These are phyloP conservation scores for Daldinia childiae DNA, from an alignment of 495 filamentous ascomycete genomes.

Conservation along the genomic window DNA sequence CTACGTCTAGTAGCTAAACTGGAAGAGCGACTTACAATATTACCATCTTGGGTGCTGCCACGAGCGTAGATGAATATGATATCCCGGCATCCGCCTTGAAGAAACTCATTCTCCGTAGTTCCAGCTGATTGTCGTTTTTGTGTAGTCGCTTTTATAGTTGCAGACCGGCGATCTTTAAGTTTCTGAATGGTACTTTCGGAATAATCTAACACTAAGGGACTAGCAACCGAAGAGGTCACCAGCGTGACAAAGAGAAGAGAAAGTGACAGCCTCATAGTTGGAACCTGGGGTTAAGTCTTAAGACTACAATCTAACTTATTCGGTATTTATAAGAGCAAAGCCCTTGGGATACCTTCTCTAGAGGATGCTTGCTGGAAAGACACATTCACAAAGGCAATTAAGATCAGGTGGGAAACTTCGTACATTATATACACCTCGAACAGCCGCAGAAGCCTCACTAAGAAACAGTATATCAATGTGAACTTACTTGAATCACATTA, in stretches of 20 bases:
- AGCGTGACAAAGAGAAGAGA: conserved; percentile 35
- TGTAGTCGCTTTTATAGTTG: not conserved
- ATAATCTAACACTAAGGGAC: conserved; percentile 43
- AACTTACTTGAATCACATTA: conserved; percentile 14
- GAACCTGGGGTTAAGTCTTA: not conserved
- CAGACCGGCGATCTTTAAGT: conserved; percentile 22
- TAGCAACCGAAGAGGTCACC: conserved; percentile 36
- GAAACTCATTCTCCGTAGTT: conserved; percentile 55
- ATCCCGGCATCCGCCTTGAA: conserved; percentile 53
- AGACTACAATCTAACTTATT: not conserved
- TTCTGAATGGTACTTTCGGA: conserved; percentile 31
- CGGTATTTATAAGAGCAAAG: not conserved
- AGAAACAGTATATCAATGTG: conserved; percentile 1
- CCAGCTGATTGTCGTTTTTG: conserved; percentile 24
- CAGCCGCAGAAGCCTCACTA: not conserved
- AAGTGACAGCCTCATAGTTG: conserved; percentile 36
- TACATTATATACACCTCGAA: conserved; percentile 2
- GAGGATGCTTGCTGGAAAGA: not conserved
- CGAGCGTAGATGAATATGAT: conserved; percentile 64
- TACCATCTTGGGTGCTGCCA: conserved; percentile 60
- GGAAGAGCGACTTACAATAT: conserved; percentile 54
- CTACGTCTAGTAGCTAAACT: not conserved
- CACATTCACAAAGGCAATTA: not conserved
- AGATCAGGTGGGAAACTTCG: not conserved
- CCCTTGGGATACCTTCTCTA: not conserved